phyloP scores from a whole-genome alignment of 768 basidiomycete species.

The Russula emetica region DNA sequence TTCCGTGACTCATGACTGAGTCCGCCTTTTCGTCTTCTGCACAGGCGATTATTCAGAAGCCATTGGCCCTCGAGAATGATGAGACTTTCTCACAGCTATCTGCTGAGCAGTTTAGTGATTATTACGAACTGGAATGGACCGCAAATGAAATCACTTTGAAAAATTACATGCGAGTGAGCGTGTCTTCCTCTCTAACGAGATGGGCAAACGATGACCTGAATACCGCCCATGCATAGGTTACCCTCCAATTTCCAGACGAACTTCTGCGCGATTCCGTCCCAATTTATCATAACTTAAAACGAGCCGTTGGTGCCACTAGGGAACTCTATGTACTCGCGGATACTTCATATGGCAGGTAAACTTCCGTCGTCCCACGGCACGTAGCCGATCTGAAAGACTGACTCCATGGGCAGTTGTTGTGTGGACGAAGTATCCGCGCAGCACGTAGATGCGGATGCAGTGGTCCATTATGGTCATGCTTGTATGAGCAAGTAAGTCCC shows the following conservation, averaged over 20 bases:
- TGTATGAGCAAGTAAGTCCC: conserved; percentile 76
- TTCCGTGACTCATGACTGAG: conserved; percentile 18
- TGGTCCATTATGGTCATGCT: conserved; percentile 95
- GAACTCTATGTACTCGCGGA: conserved; percentile 93
- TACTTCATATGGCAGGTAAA: conserved; percentile 93
- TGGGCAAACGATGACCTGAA: neutral
- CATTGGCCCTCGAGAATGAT: conserved; percentile 46
- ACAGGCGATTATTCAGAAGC: conserved; percentile 58
- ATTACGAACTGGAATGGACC: conserved; percentile 74
- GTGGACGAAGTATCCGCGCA: conserved; percentile 95
- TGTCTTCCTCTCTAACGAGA: conserved; percentile 28
- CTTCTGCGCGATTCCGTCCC: conserved; percentile 82
- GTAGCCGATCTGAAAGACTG: neutral
- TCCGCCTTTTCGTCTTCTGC: conserved; percentile 51
- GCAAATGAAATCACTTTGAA: conserved; percentile 54
- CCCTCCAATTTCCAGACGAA: conserved; percentile 95
- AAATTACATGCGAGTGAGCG: conserved; percentile 61
- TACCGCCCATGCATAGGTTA: conserved; percentile 53
- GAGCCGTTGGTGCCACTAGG: conserved; percentile 39
- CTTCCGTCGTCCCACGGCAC: conserved; percentile 10
- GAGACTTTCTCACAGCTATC: conserved; percentile 34
- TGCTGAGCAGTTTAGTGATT: conserved; percentile 48
- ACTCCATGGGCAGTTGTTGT: conserved; percentile 64
- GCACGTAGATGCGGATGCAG: conserved; percentile 85
- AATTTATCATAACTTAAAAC: conserved; percentile 67